Base-by-base conservation (phyloP, 1,284 basidiomycete species). In the Golubevia sp. region DNA sequence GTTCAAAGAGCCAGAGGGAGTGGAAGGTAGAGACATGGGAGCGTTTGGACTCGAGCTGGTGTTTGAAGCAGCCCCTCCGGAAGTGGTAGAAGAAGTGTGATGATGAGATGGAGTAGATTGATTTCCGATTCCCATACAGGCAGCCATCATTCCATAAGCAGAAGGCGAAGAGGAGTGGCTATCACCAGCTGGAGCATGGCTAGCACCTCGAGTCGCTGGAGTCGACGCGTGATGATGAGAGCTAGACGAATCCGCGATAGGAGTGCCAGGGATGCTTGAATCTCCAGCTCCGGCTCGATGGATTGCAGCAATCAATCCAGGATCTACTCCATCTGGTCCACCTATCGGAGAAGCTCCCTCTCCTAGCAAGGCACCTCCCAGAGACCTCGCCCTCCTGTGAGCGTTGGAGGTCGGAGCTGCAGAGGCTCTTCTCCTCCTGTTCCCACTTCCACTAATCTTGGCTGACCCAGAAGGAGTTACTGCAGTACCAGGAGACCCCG, bases 311-410 rank as follows among this genome's bases (percentile, higher is more conserved):
- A 82, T 71, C 8, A 82, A 63, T 15, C 71, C 71, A 0, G 79
- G 79, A 62, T 82, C 79, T 8, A 82, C 77, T 23, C 79, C 79
- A 27, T 82, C 79, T 2, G 79, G 77, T 5, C 79, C 79, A 38
- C 79, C 79, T 8, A 82, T 65, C 4, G 79, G 73, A 44, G 79
- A 75, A 54, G 71, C 56, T 25, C 69, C 64, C 48, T 71, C 71
- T 15, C 71, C 68, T 5, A 77, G 62, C 26, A 76, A 59, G 8
- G 63, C 65, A 18, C 73, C 75, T 21, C 73, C 75, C 8, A 79
- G 67, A 4, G 79, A 82, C n/a, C 74, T 69, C 11, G 78, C 71
- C 34, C 79, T 69, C 3, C 79, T 71, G 66, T 82, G 79, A 23
- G 67, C 63, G 62, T 66, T 74, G 18, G 66, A 63, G 58, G 11